Conservation (phyloP, 1,139 yeast genomes). For the Pneumocystis carinii region DNA sequence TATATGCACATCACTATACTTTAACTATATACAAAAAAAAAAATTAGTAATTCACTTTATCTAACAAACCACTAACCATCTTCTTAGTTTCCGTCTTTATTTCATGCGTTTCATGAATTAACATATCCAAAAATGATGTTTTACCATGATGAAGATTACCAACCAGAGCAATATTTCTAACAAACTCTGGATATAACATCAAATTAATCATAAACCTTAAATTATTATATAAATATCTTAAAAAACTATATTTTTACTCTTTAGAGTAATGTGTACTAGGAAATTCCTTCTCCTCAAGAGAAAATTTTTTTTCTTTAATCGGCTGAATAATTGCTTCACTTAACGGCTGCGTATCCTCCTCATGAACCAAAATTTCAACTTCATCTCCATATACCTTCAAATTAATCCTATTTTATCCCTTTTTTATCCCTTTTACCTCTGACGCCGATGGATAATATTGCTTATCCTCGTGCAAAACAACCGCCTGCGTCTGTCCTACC, state of each 20-base stretch:
- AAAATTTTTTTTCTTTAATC: conserved; percentile 29
- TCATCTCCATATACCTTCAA: conserved; percentile 35
- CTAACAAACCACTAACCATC: conserved; percentile 23
- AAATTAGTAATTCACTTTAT: neutral
- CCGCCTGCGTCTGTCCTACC: conserved; percentile 16
- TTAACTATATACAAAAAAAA: conserved; percentile 24
- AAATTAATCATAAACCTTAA: conserved; percentile 29
- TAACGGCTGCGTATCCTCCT: conserved; percentile 38
- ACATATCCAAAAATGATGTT: conserved; percentile 58
- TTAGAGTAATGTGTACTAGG: conserved; percentile 52
- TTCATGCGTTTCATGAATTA: conserved; percentile 50
- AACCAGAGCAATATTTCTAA: conserved; percentile 65
- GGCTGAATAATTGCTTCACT: conserved; percentile 59
- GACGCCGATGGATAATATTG: conserved; percentile 30
- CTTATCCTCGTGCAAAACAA: conserved; percentile 35
- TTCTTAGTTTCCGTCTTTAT: conserved; percentile 18
- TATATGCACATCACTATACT: conserved; percentile 57
- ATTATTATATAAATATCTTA: too few species aligned
- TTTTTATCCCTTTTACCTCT: conserved; percentile 15
- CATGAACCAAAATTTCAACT: conserved; percentile 51
- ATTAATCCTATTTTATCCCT: neutral
- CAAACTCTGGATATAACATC: conserved; percentile 44
- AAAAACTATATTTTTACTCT: conserved; percentile 28
- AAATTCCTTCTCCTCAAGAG: conserved; percentile 36
- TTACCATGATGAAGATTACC: conserved; percentile 84